Conservation (phyloP, 2,329 filamentous ascomycete species). For the Diaporthe capsici region DNA sequence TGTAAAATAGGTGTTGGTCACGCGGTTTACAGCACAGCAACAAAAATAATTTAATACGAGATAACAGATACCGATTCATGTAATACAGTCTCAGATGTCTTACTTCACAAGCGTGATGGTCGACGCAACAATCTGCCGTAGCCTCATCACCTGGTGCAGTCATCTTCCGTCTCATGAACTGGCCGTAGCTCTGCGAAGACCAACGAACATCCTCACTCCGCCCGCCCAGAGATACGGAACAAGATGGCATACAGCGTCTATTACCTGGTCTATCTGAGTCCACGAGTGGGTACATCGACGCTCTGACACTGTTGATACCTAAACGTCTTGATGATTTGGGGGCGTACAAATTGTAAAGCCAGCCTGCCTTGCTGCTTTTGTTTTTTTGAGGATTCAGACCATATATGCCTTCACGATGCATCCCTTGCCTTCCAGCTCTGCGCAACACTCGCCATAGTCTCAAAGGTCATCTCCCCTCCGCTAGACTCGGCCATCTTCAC, state of each 20-base stretch:
- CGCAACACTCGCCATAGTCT: constrained; percentile 14
- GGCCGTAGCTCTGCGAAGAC: neutral
- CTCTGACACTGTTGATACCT: neutral
- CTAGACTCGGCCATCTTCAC: neutral
- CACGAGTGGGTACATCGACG: neutral
- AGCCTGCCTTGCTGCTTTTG: neutral
- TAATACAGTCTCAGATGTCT: neutral
- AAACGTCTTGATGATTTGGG: neutral
- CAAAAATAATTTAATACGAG: neutral
- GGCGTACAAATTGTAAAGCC: neutral
- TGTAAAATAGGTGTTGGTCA: neutral
- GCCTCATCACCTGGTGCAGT: neutral
- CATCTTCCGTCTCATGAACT: neutral
- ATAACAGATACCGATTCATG: neutral
- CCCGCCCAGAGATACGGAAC: neutral
- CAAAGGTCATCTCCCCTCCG: constrained; percentile 3
- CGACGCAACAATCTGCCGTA: neutral
- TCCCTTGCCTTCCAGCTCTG: constrained; percentile 11
- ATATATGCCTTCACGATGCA: neutral
- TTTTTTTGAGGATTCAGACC: neutral
- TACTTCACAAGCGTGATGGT: neutral
- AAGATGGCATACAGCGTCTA: neutral
- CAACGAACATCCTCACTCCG: neutral
- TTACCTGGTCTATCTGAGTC: neutral
- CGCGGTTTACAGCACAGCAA: neutral